Base-by-base conservation (phyloP, 495 filamentous ascomycete species). In the Friedmanniomyces endolithicus region DNA sequence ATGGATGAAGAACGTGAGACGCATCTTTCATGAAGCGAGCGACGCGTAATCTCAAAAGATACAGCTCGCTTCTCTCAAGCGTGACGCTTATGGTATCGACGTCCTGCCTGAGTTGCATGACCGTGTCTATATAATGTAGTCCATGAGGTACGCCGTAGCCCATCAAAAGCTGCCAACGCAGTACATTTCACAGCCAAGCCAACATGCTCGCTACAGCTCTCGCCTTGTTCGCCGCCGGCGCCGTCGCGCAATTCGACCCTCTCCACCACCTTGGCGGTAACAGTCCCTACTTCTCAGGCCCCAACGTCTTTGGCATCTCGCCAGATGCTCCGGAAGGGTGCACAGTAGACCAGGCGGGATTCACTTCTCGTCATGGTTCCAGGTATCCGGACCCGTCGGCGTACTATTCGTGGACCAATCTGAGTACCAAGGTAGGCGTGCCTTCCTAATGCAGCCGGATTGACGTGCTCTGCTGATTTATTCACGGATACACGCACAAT, bases 311-410 rank as follows among this genome's bases (percentile, higher is more conserved):
- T 57, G 67, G 65, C 6, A 74, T 80, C 41, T 69, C 70, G 1
- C 65, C 71, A 29, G 66, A 70, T 14, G 65, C 75, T 25, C 77
- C 78, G 19, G 63, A 71, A 14, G 68, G 68, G 33, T 82, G 78
- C 55, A 67, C 67, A 6, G 73, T 80, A n/a, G 72, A 79, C 43
- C 72, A 75, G 55, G 77, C 72, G 22, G 72, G 72, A 24, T 80
- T 78, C 57, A 60, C 76, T 31, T 70, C 72, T 25, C 72, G 78
- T 49, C 79, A 81, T 59, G 79, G 78, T 19, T 78, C 74, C 57
- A 67, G 79, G 50, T 81, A 72, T 49, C 78, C 77, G 14, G 78
- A 81, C 52, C 62, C 68, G 17, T 74, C 76, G 11, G 14, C 52
- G 19, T 55, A 48, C 31, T 22, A 49, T 22, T 3, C 2, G 11